Base-by-base conservation (phyloP, 768 basidiomycete genomes). In the Zangia roseola region DNA sequence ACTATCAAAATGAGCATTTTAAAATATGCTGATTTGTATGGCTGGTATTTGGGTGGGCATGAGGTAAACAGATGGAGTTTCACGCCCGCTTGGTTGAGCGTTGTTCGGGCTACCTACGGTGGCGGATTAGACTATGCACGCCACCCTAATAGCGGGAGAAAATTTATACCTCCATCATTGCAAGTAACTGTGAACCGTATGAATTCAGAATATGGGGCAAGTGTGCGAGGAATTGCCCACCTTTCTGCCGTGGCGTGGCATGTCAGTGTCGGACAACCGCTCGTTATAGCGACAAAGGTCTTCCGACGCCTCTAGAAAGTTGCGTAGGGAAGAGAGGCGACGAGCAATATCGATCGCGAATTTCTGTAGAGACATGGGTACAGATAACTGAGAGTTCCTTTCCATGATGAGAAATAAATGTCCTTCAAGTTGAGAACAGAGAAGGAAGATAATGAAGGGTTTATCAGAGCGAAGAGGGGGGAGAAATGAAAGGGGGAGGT, bases 21-120 rank as follows among this genome's bases (percentile, higher is more conserved):
- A 59, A 79, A 71, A 64, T 82, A 83, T 14, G 71, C 72, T 33
- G 64, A 59, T 65, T 80, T 82, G 65, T 73, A 70, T 10, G 67
- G 69, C 34, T 65, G 55, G 23, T 74, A 59, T 45, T 63, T 56
- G 24, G 69, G 54, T 19, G 74, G 63, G 58, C 80, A 81, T 38
- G 70, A 63, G 28, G 71, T 71, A 62, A 79, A 80, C 38, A 68
- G 65, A 53, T 79, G 75, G 13, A 74, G 63, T 20, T 71, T 68
- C 44, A 80, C 54, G 31, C 74, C 74, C 26, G 69, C 66, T 20
- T 59, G 61, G 45, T 65, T 65, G 43, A 82, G 74, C 9, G 79
- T 80, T 45, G 63, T 70, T 50, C 73, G 70, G 30, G 78, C 75
- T 40, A 76, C 67, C 81, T 82, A 50, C 24, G 28, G 34, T 23